Percentiles rank a stretch among this genome's conserved stretches.
These are phyloP conservation scores for Imleria badia DNA, from an alignment of 768 basidiomycete genomes.

Conservation along the genomic window DNA sequence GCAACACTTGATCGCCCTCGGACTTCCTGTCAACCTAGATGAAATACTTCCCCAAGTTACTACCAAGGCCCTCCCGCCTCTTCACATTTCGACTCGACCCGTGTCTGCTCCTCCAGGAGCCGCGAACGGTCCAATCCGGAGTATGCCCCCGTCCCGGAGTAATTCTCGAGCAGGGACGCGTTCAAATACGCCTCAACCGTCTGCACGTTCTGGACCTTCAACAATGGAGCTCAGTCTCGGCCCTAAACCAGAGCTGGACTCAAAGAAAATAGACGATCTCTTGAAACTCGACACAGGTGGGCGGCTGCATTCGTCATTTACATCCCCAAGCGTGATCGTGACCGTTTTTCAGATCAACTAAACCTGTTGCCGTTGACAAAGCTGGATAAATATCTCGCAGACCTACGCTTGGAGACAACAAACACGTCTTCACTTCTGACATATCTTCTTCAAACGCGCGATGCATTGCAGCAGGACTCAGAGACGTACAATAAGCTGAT, in stretches of 20 bases:
- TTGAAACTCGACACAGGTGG: slow-evolving; percentile 68
- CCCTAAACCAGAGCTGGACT: slow-evolving; percentile 72
- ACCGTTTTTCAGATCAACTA: slow-evolving; percentile 55
- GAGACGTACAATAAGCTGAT: slow-evolving; percentile 91
- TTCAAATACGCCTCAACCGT: slow-evolving; percentile 45
- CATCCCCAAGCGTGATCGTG: slow-evolving; percentile 1
- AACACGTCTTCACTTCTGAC: slow-evolving; percentile 76
- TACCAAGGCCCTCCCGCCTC: slow-evolving; percentile 67
- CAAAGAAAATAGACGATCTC: slow-evolving; percentile 60
- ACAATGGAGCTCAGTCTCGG: slow-evolving; percentile 58
- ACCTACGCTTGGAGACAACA: slow-evolving; percentile 70
- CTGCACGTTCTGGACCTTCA: slow-evolving; percentile 31
- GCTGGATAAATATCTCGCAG: slow-evolving; percentile 64
- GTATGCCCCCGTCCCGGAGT: slow-evolving; percentile 34
- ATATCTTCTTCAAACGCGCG: slow-evolving; percentile 76
- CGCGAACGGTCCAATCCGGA: slow-evolving; percentile 37
- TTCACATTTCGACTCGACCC: slow-evolving; percentile 82
- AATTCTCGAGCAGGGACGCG: slow-evolving; percentile 55
- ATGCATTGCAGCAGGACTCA: slow-evolving; percentile 81
- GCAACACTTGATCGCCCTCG: slow-evolving; percentile 87
- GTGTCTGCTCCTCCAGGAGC: slow-evolving; percentile 75
- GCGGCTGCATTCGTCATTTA: slow-evolving; percentile 16
- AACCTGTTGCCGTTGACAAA: slow-evolving; percentile 66
- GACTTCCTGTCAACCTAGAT: slow-evolving; percentile 93
- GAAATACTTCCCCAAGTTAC: slow-evolving; percentile 76